Conservation (phyloP, 495 filamentous ascomycete species). For the Hyaloscypha variabilis region DNA sequence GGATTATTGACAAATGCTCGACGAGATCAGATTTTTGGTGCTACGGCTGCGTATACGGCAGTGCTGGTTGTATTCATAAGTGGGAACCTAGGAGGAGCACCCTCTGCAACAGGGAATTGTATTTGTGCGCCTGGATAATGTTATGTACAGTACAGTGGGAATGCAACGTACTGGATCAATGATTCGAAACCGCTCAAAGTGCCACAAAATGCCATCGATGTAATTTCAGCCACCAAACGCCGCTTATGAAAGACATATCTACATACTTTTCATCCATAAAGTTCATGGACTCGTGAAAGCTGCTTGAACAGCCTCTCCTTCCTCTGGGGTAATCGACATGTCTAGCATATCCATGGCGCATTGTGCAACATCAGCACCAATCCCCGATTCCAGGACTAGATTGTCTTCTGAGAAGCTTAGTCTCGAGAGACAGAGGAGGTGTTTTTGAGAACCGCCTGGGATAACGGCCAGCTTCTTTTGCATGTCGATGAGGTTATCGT, state of each 20-base stretch:
- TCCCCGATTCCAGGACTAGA: slow-evolving; percentile 28
- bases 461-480: slow-evolving; percentile 28
- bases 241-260: background rate
- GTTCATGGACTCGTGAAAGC: slow-evolving; percentile 25
- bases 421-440: slow-evolving; percentile 30
- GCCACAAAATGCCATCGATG: background rate
- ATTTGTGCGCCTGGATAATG: slow-evolving; percentile 6
- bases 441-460: slow-evolving; percentile 30
- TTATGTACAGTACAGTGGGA: background rate
- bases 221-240: background rate
- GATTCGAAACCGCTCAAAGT: background rate
- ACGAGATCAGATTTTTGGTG: slow-evolving; percentile 32
- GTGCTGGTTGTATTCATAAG: slow-evolving; percentile 35
- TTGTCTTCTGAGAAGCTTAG: slow-evolving; percentile 33
- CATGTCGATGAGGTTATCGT: slow-evolving; percentile 28
- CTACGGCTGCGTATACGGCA: slow-evolving; percentile 34
- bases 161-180: background rate
- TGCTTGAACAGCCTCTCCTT: slow-evolving; percentile 30
- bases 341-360: slow-evolving; percentile 31
- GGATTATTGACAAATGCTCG: slow-evolving; percentile 31
- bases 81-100: slow-evolving; percentile 20
- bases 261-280: background rate
- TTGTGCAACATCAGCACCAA: slow-evolving; percentile 29
- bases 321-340: slow-evolving; percentile 29
- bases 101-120: background rate